Percentiles rank a stretch among this genome's conserved stretches.
Conservation (phyloP, 116 monocot species). For the Cymodocea nodosa region DNA sequence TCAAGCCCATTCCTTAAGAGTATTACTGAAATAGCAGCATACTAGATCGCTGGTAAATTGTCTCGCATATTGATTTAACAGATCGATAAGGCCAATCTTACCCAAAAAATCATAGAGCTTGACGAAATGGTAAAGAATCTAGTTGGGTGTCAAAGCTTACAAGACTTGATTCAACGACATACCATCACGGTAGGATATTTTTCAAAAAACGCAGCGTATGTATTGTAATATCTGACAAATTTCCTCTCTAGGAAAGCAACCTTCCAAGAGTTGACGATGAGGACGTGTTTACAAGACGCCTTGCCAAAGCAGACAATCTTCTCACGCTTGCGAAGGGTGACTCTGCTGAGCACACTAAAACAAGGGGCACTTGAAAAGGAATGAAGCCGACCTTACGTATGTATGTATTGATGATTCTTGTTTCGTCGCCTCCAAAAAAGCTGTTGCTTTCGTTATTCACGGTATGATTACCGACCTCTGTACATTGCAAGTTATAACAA, state of each 20-base stretch:
- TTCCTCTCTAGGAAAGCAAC: slow-evolving; percentile 19
- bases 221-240: background rate
- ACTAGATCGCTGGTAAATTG: background rate
- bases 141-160: slow-evolving; percentile 18
- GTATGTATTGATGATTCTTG: too few relatives aligned
- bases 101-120: slow-evolving; percentile 36
- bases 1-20: background rate
- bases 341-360: background rate
- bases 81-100: slow-evolving; percentile 64
- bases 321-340: slow-evolving; percentile 30
- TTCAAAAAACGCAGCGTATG: background rate
- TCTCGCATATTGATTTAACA: slow-evolving; percentile 6
- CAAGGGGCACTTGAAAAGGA: background rate
- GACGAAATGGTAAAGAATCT: slow-evolving; percentile 24
- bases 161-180: slow-evolving; percentile 11
- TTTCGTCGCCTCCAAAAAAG: too few relatives aligned
- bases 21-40: background rate
- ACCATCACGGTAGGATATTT: slow-evolving; percentile 10
- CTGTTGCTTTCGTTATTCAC: too few relatives aligned
- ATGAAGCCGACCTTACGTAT: too few relatives aligned
- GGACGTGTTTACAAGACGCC: slow-evolving; percentile 26
- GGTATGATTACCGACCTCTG: too few relatives aligned
- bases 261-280: slow-evolving; percentile 6
- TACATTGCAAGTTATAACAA: too few relatives aligned
- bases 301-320: slow-evolving; percentile 45